These are phyloP conservation scores for Anastatica hierochuntica DNA, from an alignment of 345 rosid species.

Conservation along the genomic window DNA sequence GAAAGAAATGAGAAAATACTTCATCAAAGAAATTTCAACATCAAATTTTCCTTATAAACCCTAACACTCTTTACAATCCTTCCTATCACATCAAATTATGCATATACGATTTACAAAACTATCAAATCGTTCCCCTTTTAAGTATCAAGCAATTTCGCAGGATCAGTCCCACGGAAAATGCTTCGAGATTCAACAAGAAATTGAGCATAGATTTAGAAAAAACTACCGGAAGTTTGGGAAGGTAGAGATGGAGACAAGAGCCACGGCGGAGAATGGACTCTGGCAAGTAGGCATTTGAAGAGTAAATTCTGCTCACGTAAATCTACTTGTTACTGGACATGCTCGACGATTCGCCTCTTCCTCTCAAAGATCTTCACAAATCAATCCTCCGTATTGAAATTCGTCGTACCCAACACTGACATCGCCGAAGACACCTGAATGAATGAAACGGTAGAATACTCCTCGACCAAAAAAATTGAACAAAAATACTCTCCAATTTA, in stretches of 20 bases:
- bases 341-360: slow-evolving; percentile 49
- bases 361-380: slow-evolving; percentile 60
- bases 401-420: slow-evolving; percentile 9
- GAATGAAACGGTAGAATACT: too few relatives aligned
- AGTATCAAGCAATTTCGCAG: slow-evolving; percentile 10
- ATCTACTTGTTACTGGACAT: slow-evolving; percentile 45
- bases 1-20: background rate
- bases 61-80: too few relatives aligned
- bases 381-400: slow-evolving; percentile 46
- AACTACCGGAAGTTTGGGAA: slow-evolving; percentile 32
- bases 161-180: background rate
- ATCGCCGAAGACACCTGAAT: slow-evolving; percentile 18
- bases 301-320: slow-evolving; percentile 67
- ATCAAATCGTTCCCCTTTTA: background rate
- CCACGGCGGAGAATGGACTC: slow-evolving; percentile 68
- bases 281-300: slow-evolving; percentile 53
- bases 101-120: background rate
- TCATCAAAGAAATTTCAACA: background rate
- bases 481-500: too few relatives aligned
- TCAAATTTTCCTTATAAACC: too few relatives aligned
- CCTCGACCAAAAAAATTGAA: too few relatives aligned
- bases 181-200: too few relatives aligned
- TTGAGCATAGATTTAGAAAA: background rate
- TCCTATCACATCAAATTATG: background rate
- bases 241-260: slow-evolving; percentile 37